Evolutionary conservation across 2,329 filamentous ascomycete genomes (phyloP).

Genomic region (Aspergillus japonicus): DNA sequence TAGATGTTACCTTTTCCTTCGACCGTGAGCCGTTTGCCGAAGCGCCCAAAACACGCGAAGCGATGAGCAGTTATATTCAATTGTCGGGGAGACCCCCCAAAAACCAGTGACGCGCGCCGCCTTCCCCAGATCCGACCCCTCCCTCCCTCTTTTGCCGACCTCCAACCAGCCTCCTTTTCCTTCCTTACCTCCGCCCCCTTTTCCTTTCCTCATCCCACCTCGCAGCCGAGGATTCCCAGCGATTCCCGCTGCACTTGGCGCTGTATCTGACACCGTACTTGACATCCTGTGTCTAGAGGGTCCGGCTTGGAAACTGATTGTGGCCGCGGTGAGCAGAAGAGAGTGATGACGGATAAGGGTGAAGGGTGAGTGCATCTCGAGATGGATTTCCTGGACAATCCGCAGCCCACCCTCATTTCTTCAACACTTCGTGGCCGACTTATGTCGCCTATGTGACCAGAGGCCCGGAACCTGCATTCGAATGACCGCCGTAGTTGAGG

Average conservation of each 20-base stretch:
- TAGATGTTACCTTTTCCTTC: too few relatives aligned
- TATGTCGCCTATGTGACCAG: neutral
- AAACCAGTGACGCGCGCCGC: neutral
- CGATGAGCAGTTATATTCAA: neutral
- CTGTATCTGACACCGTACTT: neutral
- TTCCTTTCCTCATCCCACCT: neutral
- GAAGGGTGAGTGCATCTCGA: conserved; percentile 29
- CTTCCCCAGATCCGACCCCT: neutral
- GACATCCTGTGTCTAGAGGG: neutral
- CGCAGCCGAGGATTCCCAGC: neutral
- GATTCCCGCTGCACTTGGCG: neutral
- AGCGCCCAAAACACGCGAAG: too few relatives aligned
- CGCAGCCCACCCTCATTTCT: neutral
- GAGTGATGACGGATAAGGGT: conserved; percentile 31
- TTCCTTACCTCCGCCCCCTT: neutral
- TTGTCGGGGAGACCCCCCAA: neutral
- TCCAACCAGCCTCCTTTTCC: neutral
- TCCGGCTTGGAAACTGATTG: conserved; percentile 4
- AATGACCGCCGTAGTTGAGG: conserved; percentile 3
- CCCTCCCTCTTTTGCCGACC: neutral
- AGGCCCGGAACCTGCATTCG: neutral
- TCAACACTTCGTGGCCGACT: neutral
- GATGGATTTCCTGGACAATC: conserved; percentile 21
- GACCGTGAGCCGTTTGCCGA: too few relatives aligned
- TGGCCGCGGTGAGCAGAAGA: conserved; percentile 8